phyloP scores from a whole-genome alignment of 768 basidiomycete genomes.

The Kwoniella dendrophila region DNA sequence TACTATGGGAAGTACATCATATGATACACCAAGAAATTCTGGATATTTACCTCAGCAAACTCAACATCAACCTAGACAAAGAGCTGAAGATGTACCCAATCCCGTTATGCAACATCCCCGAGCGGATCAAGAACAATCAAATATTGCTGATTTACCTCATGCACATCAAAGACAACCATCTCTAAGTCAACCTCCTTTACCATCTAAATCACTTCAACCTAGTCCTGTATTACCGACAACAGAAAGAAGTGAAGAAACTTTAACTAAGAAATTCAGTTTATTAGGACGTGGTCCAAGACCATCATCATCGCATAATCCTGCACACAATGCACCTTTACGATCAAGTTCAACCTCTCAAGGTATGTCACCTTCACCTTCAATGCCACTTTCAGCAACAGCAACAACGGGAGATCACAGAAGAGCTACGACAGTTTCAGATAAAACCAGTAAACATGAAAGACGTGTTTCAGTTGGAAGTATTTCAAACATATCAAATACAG shows the following conservation, averaged over 20 bases:
- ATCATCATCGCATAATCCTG: constrained; percentile 19
- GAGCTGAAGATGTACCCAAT: constrained; percentile 43
- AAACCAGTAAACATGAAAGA: constrained; percentile 42
- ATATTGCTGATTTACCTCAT: constrained; percentile 44
- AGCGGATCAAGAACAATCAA: constrained; percentile 49
- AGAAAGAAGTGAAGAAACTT: constrained; percentile 19
- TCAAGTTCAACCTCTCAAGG: constrained; percentile 17
- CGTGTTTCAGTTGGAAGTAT: constrained; percentile 50
- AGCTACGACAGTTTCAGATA: constrained; percentile 37
- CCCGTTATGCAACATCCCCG: constrained; percentile 56
- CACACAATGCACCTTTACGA: constrained; percentile 16
- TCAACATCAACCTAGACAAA: constrained; percentile 34
- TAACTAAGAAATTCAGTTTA: constrained; percentile 38
- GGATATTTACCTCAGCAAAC: constrained; percentile 28
- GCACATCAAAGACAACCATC: constrained; percentile 37
- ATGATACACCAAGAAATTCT: constrained; percentile 66
- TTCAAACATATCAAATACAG: constrained; percentile 33
- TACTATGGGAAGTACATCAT: constrained; percentile 63
- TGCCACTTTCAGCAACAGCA: constrained; percentile 57
- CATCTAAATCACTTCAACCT: constrained; percentile 63
- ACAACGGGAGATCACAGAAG: constrained; percentile 27
- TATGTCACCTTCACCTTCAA: constrained; percentile 42
- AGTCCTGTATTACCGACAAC: constrained; percentile 36
- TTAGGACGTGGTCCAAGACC: constrained; percentile 26
- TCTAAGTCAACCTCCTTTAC: constrained; percentile 44